A percentile compares a stretch with the other conserved stretches of the same genome.
phyloP scores from a whole-genome alignment of 768 basidiomycete genomes.

The Tylopilus felleus region DNA sequence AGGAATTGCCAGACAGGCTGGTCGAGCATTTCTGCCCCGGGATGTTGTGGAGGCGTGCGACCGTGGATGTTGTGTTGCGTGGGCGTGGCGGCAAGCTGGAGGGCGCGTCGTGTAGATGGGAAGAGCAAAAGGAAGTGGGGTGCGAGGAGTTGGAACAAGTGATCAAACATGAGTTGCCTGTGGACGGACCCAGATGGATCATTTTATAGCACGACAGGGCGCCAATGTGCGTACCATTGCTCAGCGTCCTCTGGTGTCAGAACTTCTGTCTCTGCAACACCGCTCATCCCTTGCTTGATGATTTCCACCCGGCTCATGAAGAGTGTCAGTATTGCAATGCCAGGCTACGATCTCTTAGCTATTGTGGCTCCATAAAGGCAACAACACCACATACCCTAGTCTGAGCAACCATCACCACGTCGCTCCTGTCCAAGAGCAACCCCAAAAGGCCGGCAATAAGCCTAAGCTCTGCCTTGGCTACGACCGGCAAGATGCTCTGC shows the following conservation, averaged over 20 bases:
- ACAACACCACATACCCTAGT: slow-evolving; percentile 63
- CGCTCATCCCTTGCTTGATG: slow-evolving; percentile 69
- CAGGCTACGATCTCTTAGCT: slow-evolving; percentile 58
- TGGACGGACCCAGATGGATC: slow-evolving; percentile 10
- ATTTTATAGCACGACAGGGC: neutral
- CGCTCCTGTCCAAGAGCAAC: slow-evolving; percentile 73
- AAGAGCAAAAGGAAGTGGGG: slow-evolving; percentile 80
- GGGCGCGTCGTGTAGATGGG: slow-evolving; percentile 77
- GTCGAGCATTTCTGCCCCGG: slow-evolving; percentile 61
- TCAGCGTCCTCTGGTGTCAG: slow-evolving; percentile 72
- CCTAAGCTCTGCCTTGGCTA: slow-evolving; percentile 74
- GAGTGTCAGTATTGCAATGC: slow-evolving; percentile 84
- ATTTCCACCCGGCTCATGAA: slow-evolving; percentile 92
- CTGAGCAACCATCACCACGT: slow-evolving; percentile 67
- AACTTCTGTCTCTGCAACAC: slow-evolving; percentile 52
- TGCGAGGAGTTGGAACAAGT: slow-evolving; percentile 75
- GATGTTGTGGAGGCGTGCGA: slow-evolving; percentile 64
- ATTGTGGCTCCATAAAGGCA: neutral
- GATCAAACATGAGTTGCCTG: slow-evolving; percentile 87
- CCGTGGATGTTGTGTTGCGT: slow-evolving; percentile 36
- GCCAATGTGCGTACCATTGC: slow-evolving; percentile 58
- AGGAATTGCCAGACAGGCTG: slow-evolving; percentile 96
- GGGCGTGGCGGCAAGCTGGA: slow-evolving; percentile 37
- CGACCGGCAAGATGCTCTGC: slow-evolving; percentile 80
- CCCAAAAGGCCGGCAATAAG: slow-evolving; percentile 85